A percentile compares a stretch with the other conserved stretches of the same genome.
Evolutionary conservation across 768 basidiomycete species (phyloP).

Genomic region (Boletus speciosus): DNA sequence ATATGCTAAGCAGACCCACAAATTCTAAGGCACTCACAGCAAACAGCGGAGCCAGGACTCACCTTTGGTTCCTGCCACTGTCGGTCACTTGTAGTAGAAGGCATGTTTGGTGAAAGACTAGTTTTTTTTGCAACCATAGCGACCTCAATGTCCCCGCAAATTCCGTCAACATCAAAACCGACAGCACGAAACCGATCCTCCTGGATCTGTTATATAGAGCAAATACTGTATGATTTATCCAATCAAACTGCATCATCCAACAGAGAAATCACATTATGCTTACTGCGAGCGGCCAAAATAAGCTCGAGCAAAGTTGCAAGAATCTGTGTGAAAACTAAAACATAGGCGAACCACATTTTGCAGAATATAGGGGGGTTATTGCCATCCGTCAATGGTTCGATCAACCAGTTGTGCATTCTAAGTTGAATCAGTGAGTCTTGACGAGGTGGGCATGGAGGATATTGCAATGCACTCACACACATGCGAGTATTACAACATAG

Average conservation of each 20-base stretch:
- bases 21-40: not conserved
- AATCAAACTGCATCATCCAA: not conserved
- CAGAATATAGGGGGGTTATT: constrained; percentile 10
- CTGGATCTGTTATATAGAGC: constrained; percentile 20
- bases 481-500: constrained; percentile 20
- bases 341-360: constrained; percentile 11
- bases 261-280: not conserved
- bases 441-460: not conserved
- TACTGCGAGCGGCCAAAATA: constrained; percentile 17
- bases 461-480: constrained; percentile 14
- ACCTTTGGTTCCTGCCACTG: constrained; percentile 4
- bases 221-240: constrained; percentile 9
- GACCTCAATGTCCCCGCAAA: not conserved
- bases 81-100: not conserved
- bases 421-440: not conserved
- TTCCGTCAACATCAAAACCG: constrained; percentile 2
- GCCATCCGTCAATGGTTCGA: constrained; percentile 6
- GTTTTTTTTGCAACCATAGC: not conserved
- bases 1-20: constrained; percentile 1
- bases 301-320: constrained; percentile 14
- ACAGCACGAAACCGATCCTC: constrained; percentile 6
- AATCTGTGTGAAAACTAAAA: not conserved
- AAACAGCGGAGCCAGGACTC: not conserved
- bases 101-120: constrained; percentile 1
- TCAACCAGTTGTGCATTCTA: constrained; percentile 16